A percentile compares a stretch with the other conserved stretches of the same genome.
These are phyloP conservation scores for Diaporthe vaccinii DNA, from an alignment of 2,329 filamentous ascomycete species.

Conservation along the genomic window DNA sequence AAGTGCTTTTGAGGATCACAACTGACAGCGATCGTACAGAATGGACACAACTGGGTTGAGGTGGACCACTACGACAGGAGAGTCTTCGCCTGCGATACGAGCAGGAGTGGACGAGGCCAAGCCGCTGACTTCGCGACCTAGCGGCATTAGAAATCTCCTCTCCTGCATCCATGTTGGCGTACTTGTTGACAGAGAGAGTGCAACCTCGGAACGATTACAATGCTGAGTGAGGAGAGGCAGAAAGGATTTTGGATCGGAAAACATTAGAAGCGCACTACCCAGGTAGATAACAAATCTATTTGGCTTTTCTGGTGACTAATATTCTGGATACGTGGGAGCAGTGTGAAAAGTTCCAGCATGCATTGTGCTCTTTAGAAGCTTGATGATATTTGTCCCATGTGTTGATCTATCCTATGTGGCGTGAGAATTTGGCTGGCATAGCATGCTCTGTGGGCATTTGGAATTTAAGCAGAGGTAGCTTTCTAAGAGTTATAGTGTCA, in stretches of 20 bases:
- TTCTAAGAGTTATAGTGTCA: not conserved
- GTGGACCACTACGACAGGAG: accelerated
- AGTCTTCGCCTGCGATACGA: not conserved
- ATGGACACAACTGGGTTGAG: not conserved
- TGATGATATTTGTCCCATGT: not conserved
- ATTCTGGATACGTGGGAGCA: not conserved
- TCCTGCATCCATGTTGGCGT: not conserved
- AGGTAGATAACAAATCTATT: not conserved
- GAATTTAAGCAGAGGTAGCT: not conserved
- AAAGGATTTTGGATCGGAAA: not conserved
- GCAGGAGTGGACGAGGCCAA: not conserved
- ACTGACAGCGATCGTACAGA: not conserved
- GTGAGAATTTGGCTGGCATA: not conserved
- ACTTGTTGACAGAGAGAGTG: not conserved
- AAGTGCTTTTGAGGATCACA: not conserved
- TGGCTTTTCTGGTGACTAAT: not conserved
- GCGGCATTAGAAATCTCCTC: not conserved
- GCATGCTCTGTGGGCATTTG: not conserved
- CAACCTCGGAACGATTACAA: too few relatives aligned
- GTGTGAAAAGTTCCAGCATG: too few relatives aligned
- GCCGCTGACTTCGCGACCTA: not conserved
- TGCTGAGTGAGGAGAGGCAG: not conserved
- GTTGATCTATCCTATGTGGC: too few relatives aligned
- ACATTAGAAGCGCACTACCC: not conserved
- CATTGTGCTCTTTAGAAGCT: not conserved